Percentiles rank a stretch among this genome's conserved stretches.
Conservation (phyloP, 306 rosid species). For the Prosopis cineraria region DNA sequence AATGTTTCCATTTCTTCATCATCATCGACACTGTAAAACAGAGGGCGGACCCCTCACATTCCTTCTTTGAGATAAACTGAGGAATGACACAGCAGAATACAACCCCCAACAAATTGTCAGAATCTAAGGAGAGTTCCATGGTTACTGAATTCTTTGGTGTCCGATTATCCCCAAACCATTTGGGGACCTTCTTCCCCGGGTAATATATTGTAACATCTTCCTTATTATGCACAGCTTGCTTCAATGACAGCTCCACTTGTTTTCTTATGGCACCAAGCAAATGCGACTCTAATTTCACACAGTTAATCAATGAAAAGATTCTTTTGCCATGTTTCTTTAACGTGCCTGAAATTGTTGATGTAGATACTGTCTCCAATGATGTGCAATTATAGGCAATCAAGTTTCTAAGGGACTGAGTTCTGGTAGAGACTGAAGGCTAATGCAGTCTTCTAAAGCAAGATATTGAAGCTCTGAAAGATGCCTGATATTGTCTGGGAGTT, state of each 20-base stretch:
- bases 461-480: background rate
- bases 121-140: background rate
- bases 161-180: background rate
- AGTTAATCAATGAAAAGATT: background rate
- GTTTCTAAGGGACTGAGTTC: background rate
- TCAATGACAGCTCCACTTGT: background rate
- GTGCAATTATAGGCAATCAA: background rate
- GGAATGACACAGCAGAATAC: background rate
- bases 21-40: too few species aligned
- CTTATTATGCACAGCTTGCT: background rate
- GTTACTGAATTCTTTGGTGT: background rate
- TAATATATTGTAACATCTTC: background rate
- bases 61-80: background rate
- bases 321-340: background rate
- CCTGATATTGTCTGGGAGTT: slow-evolving; percentile 11
- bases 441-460: background rate
- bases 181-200: background rate
- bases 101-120: background rate
- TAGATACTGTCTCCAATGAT: background rate
- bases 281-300: background rate
- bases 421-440: background rate
- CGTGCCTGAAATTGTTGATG: background rate
- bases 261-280: background rate
- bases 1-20: too few species aligned
- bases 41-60: background rate